Evolutionary conservation across 1,139 yeast genomes (phyloP), one percentile per base, ranked within the genome.

Genomic region (Pichia sp.): DNA sequence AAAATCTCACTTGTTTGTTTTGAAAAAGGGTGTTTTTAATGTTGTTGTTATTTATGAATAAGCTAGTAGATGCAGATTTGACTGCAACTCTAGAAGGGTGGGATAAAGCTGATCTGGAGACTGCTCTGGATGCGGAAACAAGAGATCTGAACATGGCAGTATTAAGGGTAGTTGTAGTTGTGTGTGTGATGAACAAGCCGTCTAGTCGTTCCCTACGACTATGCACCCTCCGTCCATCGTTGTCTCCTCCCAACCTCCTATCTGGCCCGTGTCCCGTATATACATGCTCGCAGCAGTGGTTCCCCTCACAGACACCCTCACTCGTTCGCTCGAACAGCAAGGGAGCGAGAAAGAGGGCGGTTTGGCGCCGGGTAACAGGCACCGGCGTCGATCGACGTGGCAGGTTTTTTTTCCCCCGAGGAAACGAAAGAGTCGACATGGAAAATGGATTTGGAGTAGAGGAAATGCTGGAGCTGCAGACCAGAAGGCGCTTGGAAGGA

Each of bases 1-100:
- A 81, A 44, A 56, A 60, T 62, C 82, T 72, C 36, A 64, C 38
- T 38, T 45, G 51, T 18, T 35, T 42, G 9, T 26, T 34, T 31
- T 37, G 31, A 4, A 33, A 32, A 18, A 27, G 13, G 6, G 10
- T 19, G 28, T 22, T 14, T n/a, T 2, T 4, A 8, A 18, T 29
- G 16, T 27, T 38, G 8, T 29, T 23, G 35, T 29, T 35, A 24
- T 24, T 37, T 23, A 36, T 23, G 15, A 33, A 29, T 31, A 39
- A 26, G n/a, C 40, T 32, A 15, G 36, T 26, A n/a, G 25, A 31
- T 18, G 31, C 28, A 5, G 38, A 9, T 20, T 29, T 29, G 9
- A 35, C 19, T 15, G 41, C 37, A 23, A 22, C 18, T 34, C 15
- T 34, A 10, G 25, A 32, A 5, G 35, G 21, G 14, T 21, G 33